Base-by-base conservation (phyloP, 345 rosid species). In the Lepidium sativum region DNA sequence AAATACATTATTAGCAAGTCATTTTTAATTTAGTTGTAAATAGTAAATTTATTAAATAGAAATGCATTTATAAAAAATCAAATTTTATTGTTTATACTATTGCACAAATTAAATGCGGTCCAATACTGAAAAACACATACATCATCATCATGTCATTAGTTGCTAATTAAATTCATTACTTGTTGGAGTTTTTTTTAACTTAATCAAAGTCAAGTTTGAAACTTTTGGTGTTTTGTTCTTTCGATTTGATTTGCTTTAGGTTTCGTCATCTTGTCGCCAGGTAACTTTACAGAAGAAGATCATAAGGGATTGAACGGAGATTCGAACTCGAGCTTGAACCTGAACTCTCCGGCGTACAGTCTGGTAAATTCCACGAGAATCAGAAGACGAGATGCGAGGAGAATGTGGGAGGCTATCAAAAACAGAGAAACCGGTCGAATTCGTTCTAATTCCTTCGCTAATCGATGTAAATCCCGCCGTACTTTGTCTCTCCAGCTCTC, bases 321-420 rank as follows among this genome's bases (percentile, higher is more conserved):
- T 12, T 56, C 67, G 18, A 52, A 31, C 8, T 49, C 27, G 34
- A 25, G 5, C 29, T 25, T 2, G 6, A 25, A 25, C 0, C 29
- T 25, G 6, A 5, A 25, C 29, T 25, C 29, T 25, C 29, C 5
- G 13, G 12, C 68, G 23, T 11, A 49, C 9, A 31, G 16, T 51
- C 68, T 50, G 21, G 15, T 38, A 18, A 11, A 32, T n/a, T n/a
- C 12, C 8, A 31, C 20, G 60, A 43, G 57, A 54, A 54, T 31
- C 29, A 56, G 58, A 56, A 49, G 70, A 13, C 35, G 76, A 82
- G 86, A 84, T 88, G 92, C 86, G 71, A 69, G 80, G 82, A 82
- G 78, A 82, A 89, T 92, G 98, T 87, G 98, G 96, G 75, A 81
- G 84, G 83, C 79, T 76, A 83, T 92, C 71, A 67, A 80, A 75